Evolutionary conservation across 305 asterid genomes (phyloP).

Genomic region (Plantago coronopus): DNA sequence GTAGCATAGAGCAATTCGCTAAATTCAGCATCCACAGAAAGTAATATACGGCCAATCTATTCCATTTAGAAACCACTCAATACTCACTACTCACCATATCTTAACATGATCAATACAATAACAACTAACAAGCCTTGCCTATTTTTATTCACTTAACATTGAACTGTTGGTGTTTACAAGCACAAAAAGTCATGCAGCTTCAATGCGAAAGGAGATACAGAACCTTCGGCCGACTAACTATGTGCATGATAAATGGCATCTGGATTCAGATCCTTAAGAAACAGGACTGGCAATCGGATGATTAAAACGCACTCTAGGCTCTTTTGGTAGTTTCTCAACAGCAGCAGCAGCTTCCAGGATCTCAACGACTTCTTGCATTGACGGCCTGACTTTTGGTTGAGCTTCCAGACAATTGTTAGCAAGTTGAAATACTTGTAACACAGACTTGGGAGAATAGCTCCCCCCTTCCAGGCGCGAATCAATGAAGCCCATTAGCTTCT

Average conservation of each 20-base stretch:
- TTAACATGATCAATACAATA: not conserved
- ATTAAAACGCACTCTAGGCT: slow-evolving; percentile 21
- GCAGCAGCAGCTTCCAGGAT: slow-evolving; percentile 27
- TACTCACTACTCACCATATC: not conserved
- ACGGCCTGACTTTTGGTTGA: slow-evolving; percentile 26
- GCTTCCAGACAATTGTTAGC: slow-evolving; percentile 25
- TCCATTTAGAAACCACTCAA: no score
- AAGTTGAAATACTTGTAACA: slow-evolving; percentile 25
- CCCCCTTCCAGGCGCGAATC: slow-evolving; percentile 34
- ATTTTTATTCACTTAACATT: no score
- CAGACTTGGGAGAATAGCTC: slow-evolving; percentile 15
- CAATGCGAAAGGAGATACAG: no score
- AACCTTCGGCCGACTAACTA: no score
- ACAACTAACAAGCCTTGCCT: no score
- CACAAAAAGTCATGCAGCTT: no score
- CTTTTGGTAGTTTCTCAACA: slow-evolving; percentile 14
- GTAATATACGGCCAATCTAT: not conserved
- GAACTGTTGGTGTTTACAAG: no score
- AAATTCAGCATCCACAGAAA: no score
- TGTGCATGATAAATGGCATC: not conserved
- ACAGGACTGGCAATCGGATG: not conserved
- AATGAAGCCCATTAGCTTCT: slow-evolving; percentile 21
- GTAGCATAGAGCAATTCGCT: no score
- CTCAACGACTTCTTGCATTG: slow-evolving; percentile 28
- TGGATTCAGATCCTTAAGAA: not conserved